Evolutionary conservation across 345 rosid species (phyloP), one percentile per base, ranked within the genome.

Genomic region (Euphorbia tirucalli): DNA sequence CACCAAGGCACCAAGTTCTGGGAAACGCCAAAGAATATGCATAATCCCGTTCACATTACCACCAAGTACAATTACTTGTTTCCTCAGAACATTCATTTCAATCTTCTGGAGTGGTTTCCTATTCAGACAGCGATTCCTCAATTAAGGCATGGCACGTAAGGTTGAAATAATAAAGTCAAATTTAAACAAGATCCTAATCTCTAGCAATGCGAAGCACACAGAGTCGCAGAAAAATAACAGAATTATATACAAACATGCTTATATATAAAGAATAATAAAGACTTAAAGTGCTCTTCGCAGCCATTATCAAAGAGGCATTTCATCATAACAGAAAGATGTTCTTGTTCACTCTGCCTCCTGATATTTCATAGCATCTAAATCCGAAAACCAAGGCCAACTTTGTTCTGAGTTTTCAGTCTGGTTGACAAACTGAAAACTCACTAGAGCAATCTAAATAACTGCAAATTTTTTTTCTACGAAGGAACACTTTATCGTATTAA

Each of bases 1-100:
- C 39, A 35, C 39, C 39, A n/a, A n/a, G n/a, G n/a, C 39, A 49
- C 61, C 59, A 52, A 19, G 71, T 28, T 67, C 54, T 31, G 19
- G 28, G 46, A 4, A 31, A 65, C 32, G 16, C 32, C 39, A 22
- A n/a, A 25, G 30, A 25, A 13, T 31, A 27, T 31, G 32, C 37
- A 27, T 27, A 27, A 24, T 57, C 24, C 4, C 18, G 14, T 59
- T 31, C 37, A 6, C 19, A 27, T 59, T 59, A 59, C 21, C 37
- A 59, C 62, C 62, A 58, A 27, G 35, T 16, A 58, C 31, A 58
- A 46, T 59, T 59, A 59, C 6, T 59, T 2, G 16, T 27, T 59
- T 59, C 18, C 37, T 2, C 7, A 27, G 35, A 25, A 59, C 22
- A 27, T 27, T 31, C 35, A 59, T 59, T 15, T 65, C 27, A 41